Conservation (phyloP, 2,329 filamentous ascomycete species). For the Gremmenia infestans region DNA sequence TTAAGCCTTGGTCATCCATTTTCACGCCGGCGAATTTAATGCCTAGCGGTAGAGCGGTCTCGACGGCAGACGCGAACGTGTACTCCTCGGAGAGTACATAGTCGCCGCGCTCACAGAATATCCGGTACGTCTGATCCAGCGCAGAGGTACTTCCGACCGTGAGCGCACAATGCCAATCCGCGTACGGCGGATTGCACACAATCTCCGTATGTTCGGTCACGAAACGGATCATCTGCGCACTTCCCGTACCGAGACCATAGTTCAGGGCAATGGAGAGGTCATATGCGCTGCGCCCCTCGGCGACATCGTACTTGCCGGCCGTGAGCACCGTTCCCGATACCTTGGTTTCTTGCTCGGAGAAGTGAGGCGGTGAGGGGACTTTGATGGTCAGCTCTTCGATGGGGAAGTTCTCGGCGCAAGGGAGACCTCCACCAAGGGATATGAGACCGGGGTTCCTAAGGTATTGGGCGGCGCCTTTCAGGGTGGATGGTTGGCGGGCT, state of each 20-base stretch:
- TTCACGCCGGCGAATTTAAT: constrained; percentile 54
- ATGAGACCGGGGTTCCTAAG: constrained; percentile 79
- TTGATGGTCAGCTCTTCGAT: constrained; percentile 73
- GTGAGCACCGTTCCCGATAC: constrained; percentile 54
- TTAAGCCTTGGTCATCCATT: constrained; percentile 62
- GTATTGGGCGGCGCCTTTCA: constrained; percentile 77
- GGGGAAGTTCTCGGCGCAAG: constrained; percentile 88
- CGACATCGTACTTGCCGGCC: constrained; percentile 80
- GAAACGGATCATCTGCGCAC: constrained; percentile 82
- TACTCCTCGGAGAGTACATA: constrained; percentile 84
- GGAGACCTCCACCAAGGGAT: constrained; percentile 86
- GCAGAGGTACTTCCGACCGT: constrained; percentile 82
- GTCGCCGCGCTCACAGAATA: constrained; percentile 74
- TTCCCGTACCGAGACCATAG: constrained; percentile 83
- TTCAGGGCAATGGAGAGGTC: constrained; percentile 89
- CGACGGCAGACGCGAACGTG: constrained; percentile 71
- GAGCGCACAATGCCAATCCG: constrained; percentile 82
- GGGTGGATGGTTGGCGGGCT: constrained; percentile 57
- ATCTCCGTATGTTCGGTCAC: constrained; percentile 95
- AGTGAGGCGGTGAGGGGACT: constrained; percentile 63
- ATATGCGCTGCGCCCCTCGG: constrained; percentile 48
- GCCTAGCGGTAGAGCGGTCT: constrained; percentile 60
- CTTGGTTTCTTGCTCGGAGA: constrained; percentile 64
- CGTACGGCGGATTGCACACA: constrained; percentile 78
- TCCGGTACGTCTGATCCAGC: constrained; percentile 76